phyloP scores from a whole-genome alignment of 768 basidiomycete species.

The Amanita subjunquillea region DNA sequence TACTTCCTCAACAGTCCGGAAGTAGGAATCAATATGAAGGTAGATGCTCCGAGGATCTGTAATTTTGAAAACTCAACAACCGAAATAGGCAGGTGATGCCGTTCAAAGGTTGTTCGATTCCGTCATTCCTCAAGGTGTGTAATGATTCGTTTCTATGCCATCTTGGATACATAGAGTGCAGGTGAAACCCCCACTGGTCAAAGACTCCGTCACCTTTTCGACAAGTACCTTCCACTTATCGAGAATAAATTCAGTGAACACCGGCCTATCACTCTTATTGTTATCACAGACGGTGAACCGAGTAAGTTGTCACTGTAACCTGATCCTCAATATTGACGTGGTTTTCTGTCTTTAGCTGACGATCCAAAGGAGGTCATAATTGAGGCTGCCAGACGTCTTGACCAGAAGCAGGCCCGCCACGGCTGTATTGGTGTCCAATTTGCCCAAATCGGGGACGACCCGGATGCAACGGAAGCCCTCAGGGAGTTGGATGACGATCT shows the following conservation, averaged over 20 bases:
- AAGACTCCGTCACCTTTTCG: slow-evolving; percentile 9
- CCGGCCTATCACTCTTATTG: slow-evolving; percentile 41
- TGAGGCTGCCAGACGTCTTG: slow-evolving; percentile 37
- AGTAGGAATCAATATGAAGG: neutral
- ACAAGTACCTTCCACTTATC: slow-evolving; percentile 10
- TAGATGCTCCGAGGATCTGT: neutral
- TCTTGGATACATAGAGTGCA: neutral
- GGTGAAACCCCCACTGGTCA: slow-evolving; percentile 11
- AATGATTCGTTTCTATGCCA: neutral
- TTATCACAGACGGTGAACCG: slow-evolving; percentile 57
- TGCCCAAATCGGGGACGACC: slow-evolving; percentile 53
- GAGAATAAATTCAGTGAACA: slow-evolving; percentile 6
- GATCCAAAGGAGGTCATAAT: slow-evolving; percentile 40
- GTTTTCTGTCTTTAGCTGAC: slow-evolving; percentile 27
- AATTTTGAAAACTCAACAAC: neutral
- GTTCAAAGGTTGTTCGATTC: slow-evolving; percentile 8
- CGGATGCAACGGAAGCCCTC: slow-evolving; percentile 30
- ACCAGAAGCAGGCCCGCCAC: slow-evolving; percentile 37
- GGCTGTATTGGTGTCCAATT: slow-evolving; percentile 52
- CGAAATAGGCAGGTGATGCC: slow-evolving; percentile 6
- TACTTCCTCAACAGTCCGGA: slow-evolving; percentile 41
- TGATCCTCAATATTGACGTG: neutral
- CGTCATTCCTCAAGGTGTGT: slow-evolving; percentile 9
- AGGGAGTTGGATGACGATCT: slow-evolving; percentile 47
- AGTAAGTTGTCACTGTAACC: slow-evolving; percentile 24